Base-by-base conservation (phyloP, 2,329 filamentous ascomycete species). In the Aspergillus pseudoterreus region DNA sequence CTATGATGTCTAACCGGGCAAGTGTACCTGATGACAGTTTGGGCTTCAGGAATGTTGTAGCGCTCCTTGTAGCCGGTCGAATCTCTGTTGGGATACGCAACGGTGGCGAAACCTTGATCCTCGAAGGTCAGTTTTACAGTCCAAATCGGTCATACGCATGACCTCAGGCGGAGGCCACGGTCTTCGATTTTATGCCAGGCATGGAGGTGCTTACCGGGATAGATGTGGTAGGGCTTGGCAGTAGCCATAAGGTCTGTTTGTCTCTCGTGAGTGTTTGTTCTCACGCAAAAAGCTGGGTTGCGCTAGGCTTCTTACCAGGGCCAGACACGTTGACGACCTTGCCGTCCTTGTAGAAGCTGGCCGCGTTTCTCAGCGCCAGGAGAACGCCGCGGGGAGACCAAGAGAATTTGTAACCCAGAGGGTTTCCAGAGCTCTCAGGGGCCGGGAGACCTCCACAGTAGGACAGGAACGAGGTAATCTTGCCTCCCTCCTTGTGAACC, bases 41-140 rank as follows among this genome's bases (percentile, higher is more conserved):
- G 22, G 41, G 90, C 90, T 77, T 97, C 92, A 47, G 92, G 91
- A 66, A 96, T 96, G 73, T 83, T 76, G 82, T 96, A 96, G 57
- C 89, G 84, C 79, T 95, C 86, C 68, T 84, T 86, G 83, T 94
- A 97, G 8, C 82, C 80, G 14, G 89, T 94, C 17, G 86, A 92
- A 75, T 97, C 92, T 62, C 92, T 82, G 83, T 97, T 97, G 52
- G 88, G 88, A 76, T 97, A 97, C 39, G 87, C 90, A 61, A 96
- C 91, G 63, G 95, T 92, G 47, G 87, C 86, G 71, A 85, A 96
- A 53, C 90, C 89, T 30, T 30, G 10, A 3, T 30, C 10, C 27
- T 30, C 8, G 27, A 30, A 9, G 2, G 27, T 30, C 10, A 30
- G 27, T 10, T 30, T 30, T 30, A 30, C 27, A 9, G 6, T 11